Evolutionary conservation across 805 yeast species (phyloP).

Genomic region (Nakazawaea laoshanensis): DNA sequence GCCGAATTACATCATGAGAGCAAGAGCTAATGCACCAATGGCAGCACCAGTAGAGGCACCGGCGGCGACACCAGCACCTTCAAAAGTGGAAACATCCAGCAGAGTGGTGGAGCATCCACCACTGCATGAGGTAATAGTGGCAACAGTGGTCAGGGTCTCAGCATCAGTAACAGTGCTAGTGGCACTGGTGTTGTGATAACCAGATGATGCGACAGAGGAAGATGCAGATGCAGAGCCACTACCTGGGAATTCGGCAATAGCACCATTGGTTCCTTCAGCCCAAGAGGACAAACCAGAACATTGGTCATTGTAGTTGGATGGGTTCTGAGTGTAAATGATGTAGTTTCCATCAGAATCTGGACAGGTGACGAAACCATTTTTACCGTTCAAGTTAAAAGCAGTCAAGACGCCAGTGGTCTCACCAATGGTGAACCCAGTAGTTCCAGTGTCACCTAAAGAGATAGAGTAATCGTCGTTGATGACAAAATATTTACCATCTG

Average conservation of each 20-base stretch:
- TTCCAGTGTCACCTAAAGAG: slow-evolving; percentile 4
- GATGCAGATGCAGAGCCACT: slow-evolving; percentile 11
- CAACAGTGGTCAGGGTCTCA: slow-evolving; percentile 17
- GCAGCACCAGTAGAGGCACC: slow-evolving; percentile 3
- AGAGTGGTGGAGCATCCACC: slow-evolving; percentile 5
- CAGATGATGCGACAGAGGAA: slow-evolving; percentile 12
- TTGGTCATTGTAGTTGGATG: slow-evolving; percentile 2
- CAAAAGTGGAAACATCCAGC: neutral
- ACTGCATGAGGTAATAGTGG: slow-evolving; percentile 20
- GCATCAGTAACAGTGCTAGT: slow-evolving; percentile 14
- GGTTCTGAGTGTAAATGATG: slow-evolving; percentile 1
- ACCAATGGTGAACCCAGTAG: slow-evolving; percentile 8
- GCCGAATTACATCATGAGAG: slow-evolving; percentile 6
- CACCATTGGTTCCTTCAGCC: neutral
- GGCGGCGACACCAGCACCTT: slow-evolving; percentile 5
- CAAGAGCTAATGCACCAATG: slow-evolving; percentile 4
- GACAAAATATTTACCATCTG: slow-evolving; percentile 7
- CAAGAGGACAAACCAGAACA: slow-evolving; percentile 7
- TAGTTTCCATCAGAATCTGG: slow-evolving; percentile 4
- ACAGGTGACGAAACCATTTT: slow-evolving; percentile 5
- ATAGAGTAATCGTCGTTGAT: slow-evolving; percentile 6
- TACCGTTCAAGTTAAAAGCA: slow-evolving; percentile 7
- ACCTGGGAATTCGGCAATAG: neutral
- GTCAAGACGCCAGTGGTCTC: slow-evolving; percentile 1
- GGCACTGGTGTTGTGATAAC: slow-evolving; percentile 9